These are phyloP conservation scores for Termitomyces sp. DNA, from an alignment of 768 basidiomycete species.

Conservation along the genomic window DNA sequence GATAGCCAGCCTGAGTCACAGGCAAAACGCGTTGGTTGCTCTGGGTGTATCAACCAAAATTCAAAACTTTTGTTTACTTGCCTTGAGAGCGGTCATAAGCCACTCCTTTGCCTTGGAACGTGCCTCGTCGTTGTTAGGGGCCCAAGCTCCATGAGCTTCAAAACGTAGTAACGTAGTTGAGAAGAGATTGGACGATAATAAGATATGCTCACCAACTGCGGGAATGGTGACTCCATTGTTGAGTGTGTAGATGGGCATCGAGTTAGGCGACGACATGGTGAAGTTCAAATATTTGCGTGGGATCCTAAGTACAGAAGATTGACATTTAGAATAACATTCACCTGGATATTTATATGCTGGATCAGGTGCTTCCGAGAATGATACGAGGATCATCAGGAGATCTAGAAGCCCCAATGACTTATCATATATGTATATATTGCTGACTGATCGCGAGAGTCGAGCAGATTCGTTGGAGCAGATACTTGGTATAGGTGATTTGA, in stretches of 20 bases:
- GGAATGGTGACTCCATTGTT: slow-evolving; percentile 34
- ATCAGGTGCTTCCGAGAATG: background rate
- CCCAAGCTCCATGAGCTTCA: slow-evolving; percentile 38
- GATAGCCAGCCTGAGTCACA: slow-evolving; percentile 31
- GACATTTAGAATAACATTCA: no score
- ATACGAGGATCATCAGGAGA: background rate
- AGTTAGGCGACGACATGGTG: background rate
- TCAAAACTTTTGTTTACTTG: no score
- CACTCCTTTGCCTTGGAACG: slow-evolving; percentile 32
- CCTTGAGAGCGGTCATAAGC: slow-evolving; percentile 38
- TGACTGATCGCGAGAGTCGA: background rate
- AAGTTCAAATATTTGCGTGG: background rate
- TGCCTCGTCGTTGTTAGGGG: slow-evolving; percentile 29
- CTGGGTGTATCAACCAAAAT: background rate
- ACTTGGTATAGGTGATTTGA: no score
- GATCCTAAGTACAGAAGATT: no score
- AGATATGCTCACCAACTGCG: slow-evolving; percentile 25
- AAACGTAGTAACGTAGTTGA: background rate
- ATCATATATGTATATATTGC: no score
- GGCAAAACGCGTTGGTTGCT: background rate
- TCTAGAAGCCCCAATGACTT: background rate
- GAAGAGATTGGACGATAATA: background rate
- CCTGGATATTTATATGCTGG: background rate
- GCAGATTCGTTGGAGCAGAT: no score
- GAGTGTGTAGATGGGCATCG: slow-evolving; percentile 13